These are phyloP conservation scores for Steccherinum ochraceum DNA, from an alignment of 768 basidiomycete genomes.

Conservation along the genomic window DNA sequence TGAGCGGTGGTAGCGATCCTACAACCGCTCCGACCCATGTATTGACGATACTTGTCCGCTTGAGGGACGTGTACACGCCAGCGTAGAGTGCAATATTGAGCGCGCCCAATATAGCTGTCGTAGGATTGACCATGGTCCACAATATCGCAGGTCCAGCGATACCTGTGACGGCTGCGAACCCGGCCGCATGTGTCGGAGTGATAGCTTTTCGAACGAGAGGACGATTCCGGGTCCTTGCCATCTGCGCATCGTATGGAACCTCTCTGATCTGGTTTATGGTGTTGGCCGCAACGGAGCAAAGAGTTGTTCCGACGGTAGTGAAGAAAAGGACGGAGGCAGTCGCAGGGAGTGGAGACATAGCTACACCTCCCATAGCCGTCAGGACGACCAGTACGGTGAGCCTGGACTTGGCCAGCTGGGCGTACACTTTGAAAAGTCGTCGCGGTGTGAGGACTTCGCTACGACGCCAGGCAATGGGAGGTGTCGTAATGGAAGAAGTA, in stretches of 20 bases:
- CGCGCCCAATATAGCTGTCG: slow-evolving; percentile 77
- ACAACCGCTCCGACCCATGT: slow-evolving; percentile 96
- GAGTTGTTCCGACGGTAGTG: slow-evolving; percentile 81
- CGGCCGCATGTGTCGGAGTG: slow-evolving; percentile 74
- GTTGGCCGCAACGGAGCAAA: slow-evolving; percentile 92
- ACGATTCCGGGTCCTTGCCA: slow-evolving; percentile 82
- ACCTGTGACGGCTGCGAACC: slow-evolving; percentile 75
- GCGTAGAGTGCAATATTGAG: slow-evolving; percentile 88
- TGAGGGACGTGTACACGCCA: slow-evolving; percentile 88
- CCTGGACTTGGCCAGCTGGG: slow-evolving; percentile 77
- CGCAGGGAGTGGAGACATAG: slow-evolving; percentile 83
- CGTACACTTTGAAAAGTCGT: slow-evolving; percentile 60
- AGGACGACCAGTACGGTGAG: slow-evolving; percentile 82
- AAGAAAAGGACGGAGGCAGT: slow-evolving; percentile 80
- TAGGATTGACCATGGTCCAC: slow-evolving; percentile 78
- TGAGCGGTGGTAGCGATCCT: slow-evolving; percentile 87
- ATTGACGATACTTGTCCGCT: slow-evolving; percentile 74
- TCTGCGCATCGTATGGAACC: slow-evolving; percentile 94
- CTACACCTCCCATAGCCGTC: slow-evolving; percentile 88
- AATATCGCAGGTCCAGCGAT: slow-evolving; percentile 72
- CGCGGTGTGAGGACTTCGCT: slow-evolving; percentile 36
- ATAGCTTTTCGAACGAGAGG: slow-evolving; percentile 86
- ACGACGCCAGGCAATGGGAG: slow-evolving; percentile 16
- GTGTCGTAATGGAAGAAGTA: slow-evolving; percentile 8
- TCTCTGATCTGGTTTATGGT: slow-evolving; percentile 94